Conservation (phyloP, 2,329 filamentous ascomycete genomes). For the Ceratocystis cubensis region DNA sequence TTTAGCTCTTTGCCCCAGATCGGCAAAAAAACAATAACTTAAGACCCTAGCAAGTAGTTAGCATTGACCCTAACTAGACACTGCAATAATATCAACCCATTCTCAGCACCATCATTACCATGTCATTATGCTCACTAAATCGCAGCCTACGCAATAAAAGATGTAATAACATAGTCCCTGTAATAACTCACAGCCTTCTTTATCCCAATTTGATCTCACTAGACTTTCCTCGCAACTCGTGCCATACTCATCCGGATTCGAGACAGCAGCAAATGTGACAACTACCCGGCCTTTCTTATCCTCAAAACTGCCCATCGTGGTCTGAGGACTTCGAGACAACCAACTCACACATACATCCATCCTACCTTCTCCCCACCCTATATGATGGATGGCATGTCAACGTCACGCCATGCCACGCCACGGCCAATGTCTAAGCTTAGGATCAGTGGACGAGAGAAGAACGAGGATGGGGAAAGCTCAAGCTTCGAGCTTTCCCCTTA, state of each 20-base stretch:
- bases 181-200: too few relatives aligned
- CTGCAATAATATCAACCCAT: neutral
- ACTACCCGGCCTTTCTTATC: neutral
- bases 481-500: neutral
- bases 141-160: neutral
- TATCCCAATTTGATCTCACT: too few relatives aligned
- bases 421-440: neutral
- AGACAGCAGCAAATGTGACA: neutral
- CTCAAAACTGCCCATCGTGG: neutral
- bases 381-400: neutral
- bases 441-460: neutral
- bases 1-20: neutral
- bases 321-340: neutral
- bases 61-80: neutral
- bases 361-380: neutral
- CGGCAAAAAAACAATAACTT: neutral
- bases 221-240: too few relatives aligned
- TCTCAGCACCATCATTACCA: too few relatives aligned
- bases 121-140: neutral
- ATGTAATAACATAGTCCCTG: too few relatives aligned
- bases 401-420: neutral
- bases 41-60: neutral
- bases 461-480: too few relatives aligned
- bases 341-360: neutral
- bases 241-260: too few relatives aligned